A percentile compares a stretch with the other conserved stretches of the same genome.
These are phyloP conservation scores for Lactifluus volemus DNA, from an alignment of 768 basidiomycete species.

Conservation along the genomic window DNA sequence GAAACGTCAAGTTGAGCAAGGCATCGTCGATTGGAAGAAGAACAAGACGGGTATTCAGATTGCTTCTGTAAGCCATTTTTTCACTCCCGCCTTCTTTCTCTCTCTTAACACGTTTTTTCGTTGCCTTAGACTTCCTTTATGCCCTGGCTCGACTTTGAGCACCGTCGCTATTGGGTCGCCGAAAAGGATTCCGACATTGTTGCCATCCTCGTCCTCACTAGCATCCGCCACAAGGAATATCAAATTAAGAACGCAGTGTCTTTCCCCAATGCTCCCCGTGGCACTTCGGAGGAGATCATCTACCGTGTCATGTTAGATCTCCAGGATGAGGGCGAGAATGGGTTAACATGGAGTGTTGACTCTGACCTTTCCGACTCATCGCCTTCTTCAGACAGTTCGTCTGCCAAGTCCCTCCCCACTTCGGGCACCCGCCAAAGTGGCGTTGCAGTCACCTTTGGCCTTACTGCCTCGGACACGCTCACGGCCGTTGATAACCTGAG, in stretches of 20 bases:
- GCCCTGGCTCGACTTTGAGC: constrained; percentile 48
- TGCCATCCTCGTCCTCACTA: constrained; percentile 44
- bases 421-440: constrained; percentile 22
- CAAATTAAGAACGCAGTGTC: constrained; percentile 49
- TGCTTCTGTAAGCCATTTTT: constrained; percentile 7
- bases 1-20: constrained; percentile 39
- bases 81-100: fast-evolving
- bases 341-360: neutral
- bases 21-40: constrained; percentile 49
- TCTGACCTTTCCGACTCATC: neutral
- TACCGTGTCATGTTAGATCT: constrained; percentile 38
- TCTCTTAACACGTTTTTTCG: neutral
- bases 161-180: constrained; percentile 52
- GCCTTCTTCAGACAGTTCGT: neutral
- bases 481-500: constrained; percentile 36
- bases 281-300: constrained; percentile 46
- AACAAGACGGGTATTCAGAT: constrained; percentile 50
- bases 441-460: constrained; percentile 39
- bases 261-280: constrained; percentile 45
- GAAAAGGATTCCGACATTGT: constrained; percentile 33
- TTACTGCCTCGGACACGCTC: constrained; percentile 37
- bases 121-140: constrained; percentile 33
- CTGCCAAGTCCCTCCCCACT: constrained; percentile 1
- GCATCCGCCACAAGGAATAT: constrained; percentile 36
- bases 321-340: constrained; percentile 25